Conservation (phyloP, 2,329 filamentous ascomycete genomes). For the Neocucurbitaria cava region DNA sequence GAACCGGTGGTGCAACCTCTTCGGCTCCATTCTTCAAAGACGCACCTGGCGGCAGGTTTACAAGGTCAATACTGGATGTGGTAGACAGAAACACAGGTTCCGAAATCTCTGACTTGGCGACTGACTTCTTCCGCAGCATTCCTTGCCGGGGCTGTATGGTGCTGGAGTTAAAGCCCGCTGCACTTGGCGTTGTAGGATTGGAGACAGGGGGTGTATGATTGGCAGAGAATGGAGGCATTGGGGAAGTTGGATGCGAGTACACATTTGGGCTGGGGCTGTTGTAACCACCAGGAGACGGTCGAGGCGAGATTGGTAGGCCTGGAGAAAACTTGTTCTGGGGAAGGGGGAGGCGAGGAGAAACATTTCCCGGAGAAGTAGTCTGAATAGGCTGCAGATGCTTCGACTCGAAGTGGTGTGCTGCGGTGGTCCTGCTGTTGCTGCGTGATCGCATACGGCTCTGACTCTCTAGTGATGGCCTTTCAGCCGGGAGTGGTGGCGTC, state of each 20-base stretch:
- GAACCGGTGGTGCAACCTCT: conserved; percentile 53
- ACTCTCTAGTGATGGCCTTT: conserved; percentile 36
- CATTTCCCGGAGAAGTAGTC: conserved; percentile 30
- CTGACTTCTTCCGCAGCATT: conserved; percentile 60
- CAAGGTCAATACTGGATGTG: conserved; percentile 65
- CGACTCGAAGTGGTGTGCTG: conserved; percentile 44
- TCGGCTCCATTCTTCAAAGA: conserved; percentile 61
- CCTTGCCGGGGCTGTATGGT: conserved; percentile 39
- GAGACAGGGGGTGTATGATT: conserved; percentile 63
- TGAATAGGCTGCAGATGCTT: conserved; percentile 49
- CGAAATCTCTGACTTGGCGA: conserved; percentile 68
- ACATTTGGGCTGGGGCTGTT: conserved; percentile 42
- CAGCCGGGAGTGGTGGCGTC: conserved; percentile 36
- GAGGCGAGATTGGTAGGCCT: conserved; percentile 45
- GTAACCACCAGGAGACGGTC: conserved; percentile 44
- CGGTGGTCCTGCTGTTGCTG: conserved; percentile 46
- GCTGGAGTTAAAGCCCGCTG: conserved; percentile 42
- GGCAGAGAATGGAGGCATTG: conserved; percentile 57
- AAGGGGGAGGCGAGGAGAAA: conserved; percentile 34
- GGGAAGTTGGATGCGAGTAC: conserved; percentile 52
- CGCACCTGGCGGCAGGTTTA: conserved; percentile 64
- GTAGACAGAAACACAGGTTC: conserved; percentile 63
- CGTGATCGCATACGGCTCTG: conserved; percentile 40
- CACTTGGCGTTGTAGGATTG: conserved; percentile 52
- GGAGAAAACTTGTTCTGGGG: conserved; percentile 36